Conservation (phyloP, 2,329 filamentous ascomycete species). For the Grosmannia huntii region DNA sequence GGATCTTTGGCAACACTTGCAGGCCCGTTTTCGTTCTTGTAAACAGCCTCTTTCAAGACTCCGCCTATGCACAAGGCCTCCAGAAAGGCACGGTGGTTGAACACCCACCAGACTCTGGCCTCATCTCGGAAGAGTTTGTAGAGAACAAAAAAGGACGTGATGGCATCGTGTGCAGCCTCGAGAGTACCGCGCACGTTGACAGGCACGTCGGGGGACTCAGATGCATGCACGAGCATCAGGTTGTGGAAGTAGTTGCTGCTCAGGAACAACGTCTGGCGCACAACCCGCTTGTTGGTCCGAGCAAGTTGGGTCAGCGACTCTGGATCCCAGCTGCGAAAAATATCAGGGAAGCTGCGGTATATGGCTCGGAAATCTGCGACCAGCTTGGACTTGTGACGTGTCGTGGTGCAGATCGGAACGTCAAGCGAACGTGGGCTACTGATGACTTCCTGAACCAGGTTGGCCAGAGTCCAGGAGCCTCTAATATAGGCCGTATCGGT, state of each 20-base stretch:
- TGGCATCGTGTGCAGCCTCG: conserved; percentile 63
- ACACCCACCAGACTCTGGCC: conserved; percentile 73
- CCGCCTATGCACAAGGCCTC: conserved; percentile 59
- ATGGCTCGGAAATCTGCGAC: conserved; percentile 57
- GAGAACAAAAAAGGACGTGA: conserved; percentile 62
- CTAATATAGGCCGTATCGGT: conserved; percentile 60
- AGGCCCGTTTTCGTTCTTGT: conserved; percentile 29
- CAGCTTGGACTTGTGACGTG: conserved; percentile 56
- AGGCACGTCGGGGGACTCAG: conserved; percentile 50
- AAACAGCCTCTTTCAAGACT: conserved; percentile 37
- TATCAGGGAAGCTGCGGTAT: conserved; percentile 58
- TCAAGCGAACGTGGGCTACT: conserved; percentile 64
- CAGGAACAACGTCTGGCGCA: conserved; percentile 64
- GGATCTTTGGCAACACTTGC: conserved; percentile 39
- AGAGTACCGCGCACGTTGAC: conserved; percentile 57
- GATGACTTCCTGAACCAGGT: conserved; percentile 64
- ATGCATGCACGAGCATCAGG: conserved; percentile 65
- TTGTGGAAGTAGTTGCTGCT: conserved; percentile 78
- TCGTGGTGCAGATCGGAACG: conserved; percentile 56
- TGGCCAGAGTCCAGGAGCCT: conserved; percentile 67
- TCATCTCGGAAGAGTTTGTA: conserved; percentile 57
- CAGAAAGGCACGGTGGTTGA: conserved; percentile 68
- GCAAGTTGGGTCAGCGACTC: conserved; percentile 45
- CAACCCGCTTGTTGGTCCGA: conserved; percentile 48
- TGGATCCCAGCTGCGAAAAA: conserved; percentile 56